Conservation (phyloP, 768 basidiomycete species). For the Sporobolomyces phaffii region DNA sequence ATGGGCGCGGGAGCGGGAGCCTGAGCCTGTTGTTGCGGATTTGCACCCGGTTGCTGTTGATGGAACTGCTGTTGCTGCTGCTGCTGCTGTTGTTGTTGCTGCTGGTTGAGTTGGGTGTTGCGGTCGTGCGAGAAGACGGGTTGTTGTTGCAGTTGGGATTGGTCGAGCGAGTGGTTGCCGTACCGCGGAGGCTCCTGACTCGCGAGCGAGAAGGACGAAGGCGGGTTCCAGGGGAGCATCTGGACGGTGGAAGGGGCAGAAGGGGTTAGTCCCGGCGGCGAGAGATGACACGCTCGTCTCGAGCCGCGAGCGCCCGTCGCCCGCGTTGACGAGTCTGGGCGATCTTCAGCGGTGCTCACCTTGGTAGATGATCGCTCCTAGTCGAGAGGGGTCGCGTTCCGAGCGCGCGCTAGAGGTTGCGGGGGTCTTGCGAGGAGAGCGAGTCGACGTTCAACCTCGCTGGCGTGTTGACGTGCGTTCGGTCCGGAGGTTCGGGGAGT, state of each 20-base stretch:
- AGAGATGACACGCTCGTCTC: too few species aligned
- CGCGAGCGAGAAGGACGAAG: slow-evolving; percentile 26
- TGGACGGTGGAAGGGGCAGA: neutral
- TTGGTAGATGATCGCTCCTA: too few species aligned
- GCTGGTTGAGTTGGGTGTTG: neutral
- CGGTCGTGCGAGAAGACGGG: neutral
- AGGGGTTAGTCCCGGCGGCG: too few species aligned
- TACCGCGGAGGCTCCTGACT: neutral
- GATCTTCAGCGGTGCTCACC: too few species aligned
- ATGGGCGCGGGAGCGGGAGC: slow-evolving; percentile 43
- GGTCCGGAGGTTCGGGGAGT: too few species aligned
- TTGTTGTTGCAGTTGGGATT: slow-evolving; percentile 18
- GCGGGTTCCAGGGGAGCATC: slow-evolving; percentile 38
- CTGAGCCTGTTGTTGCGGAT: neutral
- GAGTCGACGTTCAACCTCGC: too few species aligned
- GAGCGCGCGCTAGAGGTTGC: too few species aligned
- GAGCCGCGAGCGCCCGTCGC: too few species aligned
- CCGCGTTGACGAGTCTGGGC: too few species aligned
- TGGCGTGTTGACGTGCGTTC: too few species aligned
- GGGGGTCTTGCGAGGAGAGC: too few species aligned
- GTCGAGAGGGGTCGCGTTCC: too few species aligned
- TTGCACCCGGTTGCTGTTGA: slow-evolving; percentile 11
- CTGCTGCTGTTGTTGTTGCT: slow-evolving; percentile 27
- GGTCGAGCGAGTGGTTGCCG: slow-evolving; percentile 17
- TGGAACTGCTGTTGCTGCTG: slow-evolving; percentile 20